Evolutionary conservation across 139 green algal species (phyloP), one percentile per base, ranked within the genome.

Genomic region (Coelastrella sp.): DNA sequence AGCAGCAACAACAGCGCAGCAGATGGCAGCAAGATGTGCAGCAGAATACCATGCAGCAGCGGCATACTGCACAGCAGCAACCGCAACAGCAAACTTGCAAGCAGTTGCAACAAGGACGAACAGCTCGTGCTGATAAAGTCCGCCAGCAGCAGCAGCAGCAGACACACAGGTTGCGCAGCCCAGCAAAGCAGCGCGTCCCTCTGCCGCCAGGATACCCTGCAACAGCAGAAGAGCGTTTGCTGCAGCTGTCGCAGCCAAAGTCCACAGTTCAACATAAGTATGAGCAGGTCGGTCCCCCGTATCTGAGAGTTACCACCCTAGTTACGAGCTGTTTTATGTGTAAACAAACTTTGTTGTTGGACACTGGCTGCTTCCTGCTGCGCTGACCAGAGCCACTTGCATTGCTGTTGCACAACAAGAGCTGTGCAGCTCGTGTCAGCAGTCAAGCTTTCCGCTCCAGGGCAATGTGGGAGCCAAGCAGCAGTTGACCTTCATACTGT

Each of bases 191-290:
- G 37, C 40, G 43, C 40, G 43, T 38, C 21, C 23, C 35, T 21
- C 9, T 69, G 35, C 75, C 75, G 4, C 35, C 35, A 9, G 37
- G 75, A 5, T 82, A 82, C 2, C 75, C 75, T 45, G 53, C 53
- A 5, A 59, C 35, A 38, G 35, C n/a, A 5, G 40, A 45, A 23
- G 53, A 84, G 41, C 78, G 78, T 4, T 23, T 84, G 23, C 60
- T 62, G 41, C 78, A 84, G 78, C 62, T 84, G 60, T 40, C 78
- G 2, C 78, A 76, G 25, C 78, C 78, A 19, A 84, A 57, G 60
- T 45, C 38, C 11, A n/a, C 48, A 23, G 48, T 66, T 17, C 45
- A 41, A 40, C 53, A 84, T 37, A 84, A 84, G 60, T 84, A 84
- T 35, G 78, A 84, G 40, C 78, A 53, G 78, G 78, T 84, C 11